Evolutionary conservation across 257 asterid species (phyloP).

Genomic region (Misopates orontium): DNA sequence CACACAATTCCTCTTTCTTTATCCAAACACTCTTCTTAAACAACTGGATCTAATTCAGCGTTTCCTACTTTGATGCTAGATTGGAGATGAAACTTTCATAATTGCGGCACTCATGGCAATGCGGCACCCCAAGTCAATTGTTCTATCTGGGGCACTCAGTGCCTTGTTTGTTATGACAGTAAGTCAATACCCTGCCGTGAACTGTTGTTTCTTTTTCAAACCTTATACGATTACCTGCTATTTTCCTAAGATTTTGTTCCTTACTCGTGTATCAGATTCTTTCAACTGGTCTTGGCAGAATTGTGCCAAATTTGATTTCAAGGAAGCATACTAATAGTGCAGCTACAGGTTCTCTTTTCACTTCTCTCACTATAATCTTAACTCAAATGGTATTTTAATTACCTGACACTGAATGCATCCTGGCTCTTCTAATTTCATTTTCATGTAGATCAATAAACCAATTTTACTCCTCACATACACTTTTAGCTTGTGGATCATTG

Average conservation of each 20-base stretch:
- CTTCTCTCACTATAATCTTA: background rate
- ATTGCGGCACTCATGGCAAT: constrained; percentile 99
- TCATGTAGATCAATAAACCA: no score
- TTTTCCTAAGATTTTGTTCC: constrained; percentile 23
- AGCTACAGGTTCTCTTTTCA: constrained; percentile 60
- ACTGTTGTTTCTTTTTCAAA: background rate
- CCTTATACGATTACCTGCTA: no score
- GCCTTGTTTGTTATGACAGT: constrained; percentile 97
- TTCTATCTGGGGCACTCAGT: constrained; percentile 94
- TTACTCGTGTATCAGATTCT: constrained; percentile 55
- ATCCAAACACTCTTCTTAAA: no score
- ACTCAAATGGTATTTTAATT: background rate
- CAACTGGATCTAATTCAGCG: constrained; percentile 16
- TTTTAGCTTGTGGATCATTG: no score
- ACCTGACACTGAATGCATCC: no score
- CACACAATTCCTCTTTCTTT: no score
- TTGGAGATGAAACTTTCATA: constrained; percentile 93
- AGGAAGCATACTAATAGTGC: constrained; percentile 98
- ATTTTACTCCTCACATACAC: no score
- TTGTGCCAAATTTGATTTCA: constrained; percentile 93
- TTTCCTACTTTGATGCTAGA: constrained; percentile 45
- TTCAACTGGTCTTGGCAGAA: constrained; percentile 96
- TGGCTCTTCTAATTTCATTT: no score
- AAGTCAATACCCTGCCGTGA: constrained; percentile 35
- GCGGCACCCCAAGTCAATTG: constrained; percentile 97